Evolutionary conservation across 106 monocot genomes (phyloP).

Genomic region (Xerophyta viscosa): DNA sequence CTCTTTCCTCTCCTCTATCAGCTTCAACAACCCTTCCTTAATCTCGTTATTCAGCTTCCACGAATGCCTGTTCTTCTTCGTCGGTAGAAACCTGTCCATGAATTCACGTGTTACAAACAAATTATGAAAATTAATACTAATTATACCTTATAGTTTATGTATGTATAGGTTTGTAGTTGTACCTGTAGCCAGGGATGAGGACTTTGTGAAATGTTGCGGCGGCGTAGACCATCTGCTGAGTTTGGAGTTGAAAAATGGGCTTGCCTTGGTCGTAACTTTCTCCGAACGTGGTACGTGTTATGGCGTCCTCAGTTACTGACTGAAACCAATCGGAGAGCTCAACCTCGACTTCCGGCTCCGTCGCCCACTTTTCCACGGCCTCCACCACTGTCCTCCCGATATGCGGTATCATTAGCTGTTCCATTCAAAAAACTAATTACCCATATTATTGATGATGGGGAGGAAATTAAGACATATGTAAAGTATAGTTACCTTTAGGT

Average conservation of each 20-base stretch:
- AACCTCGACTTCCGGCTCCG: slow-evolving; percentile 54
- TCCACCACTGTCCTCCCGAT: slow-evolving; percentile 62
- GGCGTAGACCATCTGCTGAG: slow-evolving; percentile 74
- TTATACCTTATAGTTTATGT: too few relatives aligned
- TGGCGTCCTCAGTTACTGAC: slow-evolving; percentile 48
- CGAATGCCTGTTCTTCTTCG: slow-evolving; percentile 39
- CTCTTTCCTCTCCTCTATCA: slow-evolving; percentile 9
- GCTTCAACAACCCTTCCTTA: slow-evolving; percentile 4
- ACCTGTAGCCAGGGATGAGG: slow-evolving; percentile 32
- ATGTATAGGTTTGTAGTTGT: not conserved
- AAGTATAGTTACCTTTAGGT: slow-evolving; percentile 77
- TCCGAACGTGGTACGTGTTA: slow-evolving; percentile 54
- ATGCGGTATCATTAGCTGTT: slow-evolving; percentile 48
- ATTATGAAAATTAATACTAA: not conserved
- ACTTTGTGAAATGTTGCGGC: slow-evolving; percentile 81
- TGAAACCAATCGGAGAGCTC: slow-evolving; percentile 73
- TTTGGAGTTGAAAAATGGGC: slow-evolving; percentile 60
- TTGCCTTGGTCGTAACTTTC: slow-evolving; percentile 59
- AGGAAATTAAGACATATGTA: too few relatives aligned
- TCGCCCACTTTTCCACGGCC: slow-evolving; percentile 46
- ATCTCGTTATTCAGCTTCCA: slow-evolving; percentile 70
- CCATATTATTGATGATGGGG: too few relatives aligned
- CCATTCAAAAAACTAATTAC: too few relatives aligned
- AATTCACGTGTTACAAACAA: too few relatives aligned
- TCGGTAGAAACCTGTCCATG: slow-evolving; percentile 80